Conservation (phyloP, 305 asterid species). For the Monarda citriodora region DNA sequence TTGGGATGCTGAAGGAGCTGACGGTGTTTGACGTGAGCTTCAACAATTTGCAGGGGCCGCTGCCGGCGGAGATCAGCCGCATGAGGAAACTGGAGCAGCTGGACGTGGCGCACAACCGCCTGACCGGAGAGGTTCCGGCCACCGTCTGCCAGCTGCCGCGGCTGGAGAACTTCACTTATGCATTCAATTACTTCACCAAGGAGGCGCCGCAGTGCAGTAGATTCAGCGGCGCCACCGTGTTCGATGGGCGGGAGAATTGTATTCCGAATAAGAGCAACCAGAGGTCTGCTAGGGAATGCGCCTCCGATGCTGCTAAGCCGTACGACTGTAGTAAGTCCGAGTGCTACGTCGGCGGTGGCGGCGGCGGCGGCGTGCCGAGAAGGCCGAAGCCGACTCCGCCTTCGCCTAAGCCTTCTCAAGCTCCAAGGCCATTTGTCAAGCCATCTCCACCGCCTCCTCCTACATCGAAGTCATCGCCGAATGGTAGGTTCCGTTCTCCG, state of each 20-base stretch:
- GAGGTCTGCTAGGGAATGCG: slow-evolving; percentile 62
- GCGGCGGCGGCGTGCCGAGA: neutral
- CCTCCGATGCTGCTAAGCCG: slow-evolving; percentile 66
- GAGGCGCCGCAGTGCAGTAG: slow-evolving; percentile 57
- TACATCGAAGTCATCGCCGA: slow-evolving; percentile 38
- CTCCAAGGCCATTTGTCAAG: slow-evolving; percentile 19
- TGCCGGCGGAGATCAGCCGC: slow-evolving; percentile 54
- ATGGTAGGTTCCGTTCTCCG: slow-evolving; percentile 27
- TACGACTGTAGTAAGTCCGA: slow-evolving; percentile 64
- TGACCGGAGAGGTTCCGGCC: slow-evolving; percentile 67
- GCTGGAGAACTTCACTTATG: slow-evolving; percentile 56
- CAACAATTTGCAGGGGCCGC: slow-evolving; percentile 48
- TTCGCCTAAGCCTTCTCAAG: slow-evolving; percentile 25
- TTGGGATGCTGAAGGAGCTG: slow-evolving; percentile 51
- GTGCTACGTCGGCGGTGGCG: slow-evolving; percentile 35
- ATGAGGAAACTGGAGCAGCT: slow-evolving; percentile 55
- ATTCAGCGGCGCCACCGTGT: slow-evolving; percentile 32
- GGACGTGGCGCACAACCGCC: slow-evolving; percentile 53
- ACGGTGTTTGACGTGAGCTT: slow-evolving; percentile 62
- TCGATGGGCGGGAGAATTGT: slow-evolving; percentile 67
- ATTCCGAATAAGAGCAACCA: slow-evolving; percentile 59
- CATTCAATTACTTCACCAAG: slow-evolving; percentile 57
- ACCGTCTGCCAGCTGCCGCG: slow-evolving; percentile 52
- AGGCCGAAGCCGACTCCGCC: slow-evolving; percentile 29
- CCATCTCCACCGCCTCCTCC: slow-evolving; percentile 47